Base-by-base conservation (phyloP, 2,329 filamentous ascomycete species). In the Diaporthe australafricana region DNA sequence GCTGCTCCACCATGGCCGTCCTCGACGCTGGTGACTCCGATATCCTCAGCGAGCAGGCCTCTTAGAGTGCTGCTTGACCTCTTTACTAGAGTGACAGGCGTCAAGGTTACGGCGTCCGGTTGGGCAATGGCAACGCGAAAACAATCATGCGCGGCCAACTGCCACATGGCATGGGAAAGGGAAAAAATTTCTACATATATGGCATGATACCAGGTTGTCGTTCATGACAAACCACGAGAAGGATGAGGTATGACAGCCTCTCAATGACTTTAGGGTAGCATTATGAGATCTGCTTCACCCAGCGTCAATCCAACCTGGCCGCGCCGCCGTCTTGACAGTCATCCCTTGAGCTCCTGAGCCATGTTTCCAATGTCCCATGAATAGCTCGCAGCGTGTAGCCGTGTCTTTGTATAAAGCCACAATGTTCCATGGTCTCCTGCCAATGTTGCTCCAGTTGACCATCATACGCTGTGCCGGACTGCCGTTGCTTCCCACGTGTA, bases 21-120 rank as follows among this genome's bases (percentile, higher is more conserved):
- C 88, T 98, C 78, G 96, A 99, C 87, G 95, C 95, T 84, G 96
- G 96, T 91, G 93, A 98, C 91, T 98, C 94, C 79, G 96, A 99
- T 87, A 99, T 99, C 86, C 91, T 99, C 80, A 92, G 88, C 86
- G 91, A 94, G 85, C 91, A 91, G 84, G 84, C 87, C 82, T 86
- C 88, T 80, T 93, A 92, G 86, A 75, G 75, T 66, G 91, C 76
- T 87, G 85, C 70, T 57, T 67, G 55, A 55, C 35, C 7, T 55
- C 40, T 27, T n/a, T 25, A 25, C 27, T 68, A 14, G 52, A 48
- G 45, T 71, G 42, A 25, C 52, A 40, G 62, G 71, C 68, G 67
- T 69, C 67, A 60, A 32, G 53, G 67, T 60, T 22, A 68, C 42
- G 73, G 71, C 73, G 68, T 71, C 57, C 45, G 71, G 71, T 68